Evolutionary conservation across 2,329 filamentous ascomycete genomes (phyloP).

Genomic region (Phaeosphaeria sp.): DNA sequence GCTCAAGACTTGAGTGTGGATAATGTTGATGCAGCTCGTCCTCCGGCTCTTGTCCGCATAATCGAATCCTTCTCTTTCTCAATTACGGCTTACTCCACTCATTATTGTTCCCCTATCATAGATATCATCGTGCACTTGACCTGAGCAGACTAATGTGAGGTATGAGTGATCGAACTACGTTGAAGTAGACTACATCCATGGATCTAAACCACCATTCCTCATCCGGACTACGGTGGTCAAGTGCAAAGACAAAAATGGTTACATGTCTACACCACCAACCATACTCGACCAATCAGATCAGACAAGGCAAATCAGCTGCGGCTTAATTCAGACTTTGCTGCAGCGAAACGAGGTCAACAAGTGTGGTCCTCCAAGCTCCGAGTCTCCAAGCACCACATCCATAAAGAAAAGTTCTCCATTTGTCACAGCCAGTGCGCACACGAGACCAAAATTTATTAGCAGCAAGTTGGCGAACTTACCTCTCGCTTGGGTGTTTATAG

Average conservation of each 20-base stretch:
- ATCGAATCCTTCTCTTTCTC: neutral
- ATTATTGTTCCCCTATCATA: neutral
- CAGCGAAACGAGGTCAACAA: too few relatives aligned
- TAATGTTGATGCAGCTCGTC: slow-evolving; percentile 9
- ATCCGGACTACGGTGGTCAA: neutral
- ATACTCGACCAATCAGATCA: neutral
- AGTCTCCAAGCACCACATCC: neutral
- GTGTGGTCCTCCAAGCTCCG: too few relatives aligned
- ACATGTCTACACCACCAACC: neutral
- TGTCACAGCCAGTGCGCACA: too few relatives aligned
- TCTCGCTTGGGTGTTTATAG: too few relatives aligned
- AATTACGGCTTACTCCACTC: neutral
- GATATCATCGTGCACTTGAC: neutral
- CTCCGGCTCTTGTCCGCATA: slow-evolving; percentile 13
- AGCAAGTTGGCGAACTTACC: too few relatives aligned
- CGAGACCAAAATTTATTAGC: too few relatives aligned
- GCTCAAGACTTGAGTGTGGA: neutral
- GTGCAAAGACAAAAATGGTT: neutral
- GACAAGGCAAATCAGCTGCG: neutral
- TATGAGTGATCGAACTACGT: neutral
- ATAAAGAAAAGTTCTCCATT: too few relatives aligned
- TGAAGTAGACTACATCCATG: neutral
- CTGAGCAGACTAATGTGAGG: neutral
- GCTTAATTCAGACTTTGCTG: too few relatives aligned
- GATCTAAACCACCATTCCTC: neutral